phyloP scores from a whole-genome alignment of 371 early-diverging fungal species.

The Circinella minor region DNA sequence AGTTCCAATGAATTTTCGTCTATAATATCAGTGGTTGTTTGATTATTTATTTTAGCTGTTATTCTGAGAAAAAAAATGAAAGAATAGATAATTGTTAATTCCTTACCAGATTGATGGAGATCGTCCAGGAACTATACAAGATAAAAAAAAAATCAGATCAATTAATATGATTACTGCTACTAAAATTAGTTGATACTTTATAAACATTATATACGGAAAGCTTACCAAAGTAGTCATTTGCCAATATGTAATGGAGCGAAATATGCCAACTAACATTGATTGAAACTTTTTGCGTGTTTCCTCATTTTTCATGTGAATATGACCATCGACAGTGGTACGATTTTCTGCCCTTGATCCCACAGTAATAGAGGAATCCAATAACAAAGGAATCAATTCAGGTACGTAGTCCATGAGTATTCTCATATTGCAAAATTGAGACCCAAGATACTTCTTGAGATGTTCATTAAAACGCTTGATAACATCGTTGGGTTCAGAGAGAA shows the following conservation, averaged over 20 bases:
- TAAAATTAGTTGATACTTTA: background rate
- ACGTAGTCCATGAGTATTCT: constrained; percentile 35
- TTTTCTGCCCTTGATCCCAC: constrained; percentile 13
- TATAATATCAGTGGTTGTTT: background rate
- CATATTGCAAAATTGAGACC: constrained; percentile 39
- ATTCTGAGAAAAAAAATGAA: background rate
- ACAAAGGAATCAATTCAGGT: constrained; percentile 42
- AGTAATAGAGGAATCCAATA: background rate
- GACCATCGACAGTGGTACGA: background rate
- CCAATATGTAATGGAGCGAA: constrained; percentile 43
- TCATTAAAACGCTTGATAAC: constrained; percentile 42
- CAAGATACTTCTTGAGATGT: constrained; percentile 35
- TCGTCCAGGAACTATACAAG: constrained; percentile 45
- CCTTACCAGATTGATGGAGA: constrained; percentile 41
- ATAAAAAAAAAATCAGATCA: background rate
- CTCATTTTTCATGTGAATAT: constrained; percentile 35
- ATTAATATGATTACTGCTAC: background rate
- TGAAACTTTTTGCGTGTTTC: constrained; percentile 45
- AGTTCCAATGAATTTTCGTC: constrained; percentile 50
- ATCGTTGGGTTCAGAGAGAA: constrained; percentile 45
- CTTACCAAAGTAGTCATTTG: constrained; percentile 53
- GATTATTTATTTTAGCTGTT: no score
- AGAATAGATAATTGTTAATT: background rate
- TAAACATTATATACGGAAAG: background rate
- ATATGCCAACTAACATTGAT: constrained; percentile 43